phyloP scores from a whole-genome alignment of 2,329 filamentous ascomycete species.

The Talaromyces piceae region DNA sequence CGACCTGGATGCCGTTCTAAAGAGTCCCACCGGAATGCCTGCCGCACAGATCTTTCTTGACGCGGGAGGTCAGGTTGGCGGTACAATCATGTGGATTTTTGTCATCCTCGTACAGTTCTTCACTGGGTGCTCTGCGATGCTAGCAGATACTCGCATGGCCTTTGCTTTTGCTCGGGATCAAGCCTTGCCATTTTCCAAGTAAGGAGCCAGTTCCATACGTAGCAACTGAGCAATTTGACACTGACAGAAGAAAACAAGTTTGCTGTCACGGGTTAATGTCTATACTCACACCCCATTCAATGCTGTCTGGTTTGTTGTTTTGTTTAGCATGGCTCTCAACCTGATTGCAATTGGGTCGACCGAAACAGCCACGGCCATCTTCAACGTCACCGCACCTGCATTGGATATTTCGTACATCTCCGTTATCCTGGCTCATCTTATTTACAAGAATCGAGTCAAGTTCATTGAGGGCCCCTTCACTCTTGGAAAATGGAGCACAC shows the following conservation, averaged over 20 bases:
- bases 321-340: constrained; percentile 48
- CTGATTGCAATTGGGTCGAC: constrained; percentile 41
- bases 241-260: constrained; percentile 23
- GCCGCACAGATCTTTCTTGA: constrained; percentile 55
- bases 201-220: constrained; percentile 12
- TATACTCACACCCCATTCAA: constrained; percentile 54
- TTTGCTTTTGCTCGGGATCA: constrained; percentile 55
- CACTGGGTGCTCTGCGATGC: constrained; percentile 57
- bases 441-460: constrained; percentile 45
- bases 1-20: constrained; percentile 50
- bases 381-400: constrained; percentile 47
- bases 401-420: constrained; percentile 51
- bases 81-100: constrained; percentile 54
- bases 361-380: constrained; percentile 42
- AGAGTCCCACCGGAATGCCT: constrained; percentile 53
- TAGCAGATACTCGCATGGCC: constrained; percentile 56
- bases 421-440: constrained; percentile 52
- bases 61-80: constrained; percentile 50
- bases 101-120: constrained; percentile 59
- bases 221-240: background rate
- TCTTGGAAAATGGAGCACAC: constrained; percentile 48
- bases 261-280: constrained; percentile 47
- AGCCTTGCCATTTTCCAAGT: constrained; percentile 54
- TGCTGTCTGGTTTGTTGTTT: constrained; percentile 57
- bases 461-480: constrained; percentile 54